These are phyloP conservation scores for Thelonectria discophora DNA, from an alignment of 2,329 filamentous ascomycete genomes.

Conservation along the genomic window DNA sequence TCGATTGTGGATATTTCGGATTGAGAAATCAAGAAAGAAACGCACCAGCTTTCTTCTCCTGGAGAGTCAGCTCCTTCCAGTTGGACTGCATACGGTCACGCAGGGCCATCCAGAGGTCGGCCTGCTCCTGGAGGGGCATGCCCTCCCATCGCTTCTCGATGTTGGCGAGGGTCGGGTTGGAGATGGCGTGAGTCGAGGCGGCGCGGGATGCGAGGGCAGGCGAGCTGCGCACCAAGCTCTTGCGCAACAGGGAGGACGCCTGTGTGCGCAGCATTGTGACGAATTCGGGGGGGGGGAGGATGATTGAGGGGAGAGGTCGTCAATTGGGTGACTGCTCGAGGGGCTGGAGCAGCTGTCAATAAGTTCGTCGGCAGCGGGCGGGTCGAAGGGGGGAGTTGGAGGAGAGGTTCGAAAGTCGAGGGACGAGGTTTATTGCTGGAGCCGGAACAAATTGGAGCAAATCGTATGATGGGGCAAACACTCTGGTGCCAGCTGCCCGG, in stretches of 20 bases:
- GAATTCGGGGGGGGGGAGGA: slow-evolving; percentile 27
- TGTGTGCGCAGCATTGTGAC: slow-evolving; percentile 64
- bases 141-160: slow-evolving; percentile 99
- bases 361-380: slow-evolving; percentile 23
- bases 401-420: slow-evolving; percentile 31
- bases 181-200: slow-evolving; percentile 88
- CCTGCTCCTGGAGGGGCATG: slow-evolving; percentile 98
- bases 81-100: slow-evolving; percentile 98
- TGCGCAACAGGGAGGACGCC: slow-evolving; percentile 63
- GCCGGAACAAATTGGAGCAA: slow-evolving; percentile 40
- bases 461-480: slow-evolving; percentile 44
- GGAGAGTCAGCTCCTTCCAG: slow-evolving; percentile 93
- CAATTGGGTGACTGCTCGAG: slow-evolving; percentile 48
- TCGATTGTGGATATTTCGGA: slow-evolving; percentile 21
- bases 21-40: slow-evolving; percentile 46
- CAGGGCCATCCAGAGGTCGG: slow-evolving; percentile 98
- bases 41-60: slow-evolving; percentile 99
- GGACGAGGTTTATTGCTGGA: slow-evolving; percentile 39
- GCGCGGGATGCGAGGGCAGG: slow-evolving; percentile 59
- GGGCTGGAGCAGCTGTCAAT: slow-evolving; percentile 3
- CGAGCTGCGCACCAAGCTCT: slow-evolving; percentile 56
- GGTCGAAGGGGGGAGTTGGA: slow-evolving; percentile 36
- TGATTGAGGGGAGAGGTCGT: slow-evolving; percentile 31
- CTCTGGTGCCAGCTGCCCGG: slow-evolving; percentile 34
- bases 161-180: slow-evolving; percentile 95